These are phyloP conservation scores for Fusarium brachygibbosum DNA, from an alignment of 2,329 filamentous ascomycete genomes.

Conservation along the genomic window DNA sequence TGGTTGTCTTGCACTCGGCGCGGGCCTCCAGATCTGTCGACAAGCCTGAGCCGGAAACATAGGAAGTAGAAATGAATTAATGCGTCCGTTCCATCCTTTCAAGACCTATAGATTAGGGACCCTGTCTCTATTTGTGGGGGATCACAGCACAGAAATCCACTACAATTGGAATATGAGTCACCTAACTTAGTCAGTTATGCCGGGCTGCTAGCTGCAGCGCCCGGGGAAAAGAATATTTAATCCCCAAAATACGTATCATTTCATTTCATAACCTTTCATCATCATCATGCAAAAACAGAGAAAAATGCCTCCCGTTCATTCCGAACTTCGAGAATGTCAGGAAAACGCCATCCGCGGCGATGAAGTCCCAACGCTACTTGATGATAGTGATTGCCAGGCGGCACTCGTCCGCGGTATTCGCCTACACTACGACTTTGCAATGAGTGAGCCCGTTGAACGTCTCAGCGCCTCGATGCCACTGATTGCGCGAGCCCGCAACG, in stretches of 20 bases:
- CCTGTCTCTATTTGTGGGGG: too few species aligned
- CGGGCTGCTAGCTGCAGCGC: too few species aligned
- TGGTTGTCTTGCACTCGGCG: not conserved
- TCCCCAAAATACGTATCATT: too few species aligned
- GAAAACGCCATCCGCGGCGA: conserved; percentile 2
- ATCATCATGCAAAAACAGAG: not conserved
- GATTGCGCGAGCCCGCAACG: conserved; percentile 13
- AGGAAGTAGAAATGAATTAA: not conserved
- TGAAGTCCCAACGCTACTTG: conserved; percentile 4
- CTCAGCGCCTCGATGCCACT: not conserved
- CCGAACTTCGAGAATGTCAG: not conserved
- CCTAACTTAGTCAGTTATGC: too few species aligned
- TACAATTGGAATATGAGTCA: too few species aligned
- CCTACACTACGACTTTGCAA: conserved; percentile 13
- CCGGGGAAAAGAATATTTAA: too few species aligned
- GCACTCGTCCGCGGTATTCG: conserved; percentile 1
- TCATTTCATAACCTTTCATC: too few species aligned
- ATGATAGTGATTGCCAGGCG: not conserved
- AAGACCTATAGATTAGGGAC: too few species aligned
- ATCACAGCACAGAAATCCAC: too few species aligned
- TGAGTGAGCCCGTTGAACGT: not conserved
- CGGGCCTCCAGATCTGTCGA: not conserved
- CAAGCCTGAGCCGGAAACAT: not conserved
- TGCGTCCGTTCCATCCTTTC: too few species aligned
- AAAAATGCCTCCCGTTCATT: not conserved